Conservation (phyloP, 495 filamentous ascomycete genomes). For the Tuber calosporum region DNA sequence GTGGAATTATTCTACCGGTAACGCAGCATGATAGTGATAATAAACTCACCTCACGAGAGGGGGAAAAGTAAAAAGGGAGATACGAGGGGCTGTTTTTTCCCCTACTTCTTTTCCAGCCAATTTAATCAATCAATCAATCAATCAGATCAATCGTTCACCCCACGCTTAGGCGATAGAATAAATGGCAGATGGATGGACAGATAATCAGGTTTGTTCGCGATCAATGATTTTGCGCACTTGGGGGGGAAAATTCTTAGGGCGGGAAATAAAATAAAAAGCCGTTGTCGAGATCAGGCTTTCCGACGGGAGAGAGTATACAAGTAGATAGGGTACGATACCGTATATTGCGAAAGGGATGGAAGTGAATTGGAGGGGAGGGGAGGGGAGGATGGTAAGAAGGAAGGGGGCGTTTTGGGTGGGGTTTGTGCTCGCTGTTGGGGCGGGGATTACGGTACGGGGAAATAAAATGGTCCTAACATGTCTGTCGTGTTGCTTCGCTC, state of each 20-base stretch:
- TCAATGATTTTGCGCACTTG: neutral
- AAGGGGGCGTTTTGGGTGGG: constrained; percentile 2
- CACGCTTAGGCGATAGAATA: neutral
- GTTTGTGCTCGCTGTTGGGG: neutral
- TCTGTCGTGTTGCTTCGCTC: neutral
- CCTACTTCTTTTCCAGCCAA: neutral
- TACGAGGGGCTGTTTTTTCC: neutral
- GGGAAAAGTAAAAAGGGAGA: neutral
- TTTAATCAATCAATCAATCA: neutral
- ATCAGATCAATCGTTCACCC: neutral
- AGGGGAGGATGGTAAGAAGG: neutral
- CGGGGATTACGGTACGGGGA: neutral
- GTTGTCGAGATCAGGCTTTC: neutral
- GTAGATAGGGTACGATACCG: too few species aligned
- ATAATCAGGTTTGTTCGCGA: constrained; percentile 1
- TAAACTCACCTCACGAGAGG: neutral
- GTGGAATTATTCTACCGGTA: constrained; percentile 2
- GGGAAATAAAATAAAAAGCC: neutral
- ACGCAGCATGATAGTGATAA: neutral
- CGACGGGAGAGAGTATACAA: neutral
- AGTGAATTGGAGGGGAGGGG: neutral
- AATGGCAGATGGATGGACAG: neutral
- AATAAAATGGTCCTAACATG: neutral
- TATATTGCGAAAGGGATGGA: neutral
- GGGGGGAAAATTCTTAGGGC: neutral